These are phyloP conservation scores for Logfia minima DNA, from an alignment of 129 eudicot genomes.

Conservation along the genomic window DNA sequence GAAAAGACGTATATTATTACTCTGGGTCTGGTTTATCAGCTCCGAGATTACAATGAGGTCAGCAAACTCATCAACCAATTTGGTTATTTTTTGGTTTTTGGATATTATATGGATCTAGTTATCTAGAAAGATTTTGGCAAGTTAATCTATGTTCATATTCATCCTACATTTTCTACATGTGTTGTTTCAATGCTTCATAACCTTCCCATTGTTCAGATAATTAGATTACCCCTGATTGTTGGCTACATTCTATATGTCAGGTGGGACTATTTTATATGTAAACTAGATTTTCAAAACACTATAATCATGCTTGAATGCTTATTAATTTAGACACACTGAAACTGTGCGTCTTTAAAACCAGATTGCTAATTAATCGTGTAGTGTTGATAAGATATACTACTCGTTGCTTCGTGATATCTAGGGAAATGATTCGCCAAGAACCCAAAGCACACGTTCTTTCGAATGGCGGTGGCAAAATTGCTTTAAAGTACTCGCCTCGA, in stretches of 20 bases:
- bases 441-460: too few species aligned
- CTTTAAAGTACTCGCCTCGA: too few species aligned
- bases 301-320: too few species aligned
- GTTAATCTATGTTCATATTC: constrained; percentile 17
- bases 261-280: neutral
- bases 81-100: constrained; percentile 26
- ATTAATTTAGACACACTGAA: too few species aligned
- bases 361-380: too few species aligned
- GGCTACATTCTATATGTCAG: neutral
- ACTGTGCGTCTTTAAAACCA: too few species aligned
- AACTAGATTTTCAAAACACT: neutral
- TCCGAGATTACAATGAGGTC: too few species aligned
- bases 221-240: neutral
- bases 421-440: too few species aligned
- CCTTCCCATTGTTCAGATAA: neutral
- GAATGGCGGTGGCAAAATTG: too few species aligned
- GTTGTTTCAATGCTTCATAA: neutral
- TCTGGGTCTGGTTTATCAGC: neutral
- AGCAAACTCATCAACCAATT: neutral
- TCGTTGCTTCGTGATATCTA: too few species aligned
- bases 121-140: neutral
- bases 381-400: too few species aligned
- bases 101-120: constrained; percentile 8
- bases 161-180: neutral
- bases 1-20: neutral